Base-by-base conservation (phyloP, 2,329 filamentous ascomycete species). In the Plectosphaerella plurivora region DNA sequence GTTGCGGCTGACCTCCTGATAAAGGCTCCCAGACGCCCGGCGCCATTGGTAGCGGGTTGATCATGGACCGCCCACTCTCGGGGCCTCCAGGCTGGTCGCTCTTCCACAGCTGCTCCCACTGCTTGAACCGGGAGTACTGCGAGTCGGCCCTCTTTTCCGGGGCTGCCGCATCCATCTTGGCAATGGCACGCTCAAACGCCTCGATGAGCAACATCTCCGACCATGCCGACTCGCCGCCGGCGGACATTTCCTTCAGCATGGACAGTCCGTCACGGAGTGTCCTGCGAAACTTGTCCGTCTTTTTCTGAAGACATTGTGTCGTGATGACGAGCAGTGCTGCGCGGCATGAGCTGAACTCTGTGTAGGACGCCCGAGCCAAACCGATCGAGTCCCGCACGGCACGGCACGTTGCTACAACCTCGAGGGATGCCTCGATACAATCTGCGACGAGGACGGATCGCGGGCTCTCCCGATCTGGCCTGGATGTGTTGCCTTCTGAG, bases 281-380 rank as follows among this genome's bases (percentile, higher is more conserved):
- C 42, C 74, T 71, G 24, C 73, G 72, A 12, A 77, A 68, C 35
- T 63, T 59, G 50, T 72, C 68, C 12, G 68, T 69, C 45, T 65
- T 67, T 52, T 65, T 65, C 44, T 66, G 67, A 39, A 72, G 60
- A 45, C 68, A 72, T 47, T 72, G 69, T 2, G 69, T 69, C 33
- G 70, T 69, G 45, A 72, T 65, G 25, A 81, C 77, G 3, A 81
- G 67, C 8, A 81, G 65, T 8, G 78, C 77, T 10, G 77, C 77
- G 44, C 78, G 76, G 49, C 77, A 80, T 4, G 78, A 76, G 59
- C 76, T 79, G 59, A 81, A 81, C 56, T 81, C 78, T 4, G 77
- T 79, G 57, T 81, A 81, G 0, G 77, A 79, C 3, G 77, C 76
- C 33, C 77, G 72, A 6, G 78, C 77, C 50, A 81, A 74, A 14